Percentiles rank a stretch among this genome's conserved stretches.
Evolutionary conservation across 768 basidiomycete genomes (phyloP).

Genomic region (Rhodotorula taiwanensis): DNA sequence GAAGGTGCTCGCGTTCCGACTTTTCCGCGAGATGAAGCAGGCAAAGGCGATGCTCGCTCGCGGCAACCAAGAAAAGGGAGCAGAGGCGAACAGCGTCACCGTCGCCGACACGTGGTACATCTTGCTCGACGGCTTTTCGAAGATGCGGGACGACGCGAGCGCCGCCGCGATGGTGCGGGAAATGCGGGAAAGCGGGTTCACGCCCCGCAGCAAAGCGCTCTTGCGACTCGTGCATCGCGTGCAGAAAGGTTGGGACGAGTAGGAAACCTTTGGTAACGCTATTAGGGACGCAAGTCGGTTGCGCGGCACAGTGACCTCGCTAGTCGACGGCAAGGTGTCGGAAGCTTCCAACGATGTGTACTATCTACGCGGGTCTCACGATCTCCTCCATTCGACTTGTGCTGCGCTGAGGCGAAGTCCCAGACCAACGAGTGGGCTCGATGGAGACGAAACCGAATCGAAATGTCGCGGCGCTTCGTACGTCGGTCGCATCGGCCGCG

Average conservation of each 20-base stretch:
- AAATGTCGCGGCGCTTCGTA: too few relatives aligned
- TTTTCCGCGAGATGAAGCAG: constrained; percentile 38
- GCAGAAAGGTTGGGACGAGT: neutral
- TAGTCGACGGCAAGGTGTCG: too few relatives aligned
- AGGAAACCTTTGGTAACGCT: too few relatives aligned
- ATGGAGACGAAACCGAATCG: too few relatives aligned
- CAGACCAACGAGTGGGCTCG: too few relatives aligned
- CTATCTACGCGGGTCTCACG: too few relatives aligned
- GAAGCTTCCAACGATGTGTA: too few relatives aligned
- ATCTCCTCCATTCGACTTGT: too few relatives aligned
- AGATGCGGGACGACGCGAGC: constrained; percentile 56
- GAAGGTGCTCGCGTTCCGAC: constrained; percentile 13
- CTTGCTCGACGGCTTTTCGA: constrained; percentile 59
- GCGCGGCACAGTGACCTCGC: too few relatives aligned
- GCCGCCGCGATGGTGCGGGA: constrained; percentile 59
- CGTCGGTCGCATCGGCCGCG: too few relatives aligned
- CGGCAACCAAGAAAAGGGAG: neutral
- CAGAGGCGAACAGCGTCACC: constrained; percentile 42
- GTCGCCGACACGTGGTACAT: constrained; percentile 67
- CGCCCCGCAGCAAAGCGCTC: constrained; percentile 49
- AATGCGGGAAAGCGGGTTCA: constrained; percentile 52
- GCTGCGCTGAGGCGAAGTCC: too few relatives aligned
- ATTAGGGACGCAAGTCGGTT: too few relatives aligned
- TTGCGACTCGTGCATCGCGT: constrained; percentile 53
- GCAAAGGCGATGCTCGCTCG: constrained; percentile 20